Evolutionary conservation across 2,329 filamentous ascomycete species (phyloP).

Genomic region (Penicillium sp.): DNA sequence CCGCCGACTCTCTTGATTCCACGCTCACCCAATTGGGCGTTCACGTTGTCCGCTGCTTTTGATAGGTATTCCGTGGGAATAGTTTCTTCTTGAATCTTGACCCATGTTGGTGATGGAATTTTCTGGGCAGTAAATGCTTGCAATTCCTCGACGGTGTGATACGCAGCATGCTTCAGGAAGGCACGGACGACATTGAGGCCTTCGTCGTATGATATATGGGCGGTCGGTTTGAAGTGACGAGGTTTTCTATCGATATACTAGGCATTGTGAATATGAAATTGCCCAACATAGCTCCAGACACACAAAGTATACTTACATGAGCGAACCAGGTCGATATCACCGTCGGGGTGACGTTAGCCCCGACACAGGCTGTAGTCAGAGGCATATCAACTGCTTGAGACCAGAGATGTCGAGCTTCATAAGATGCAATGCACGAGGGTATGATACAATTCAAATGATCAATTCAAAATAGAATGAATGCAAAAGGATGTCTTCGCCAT

Average conservation of each 20-base stretch:
- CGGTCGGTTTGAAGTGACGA: conserved; percentile 73
- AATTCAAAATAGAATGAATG: background rate
- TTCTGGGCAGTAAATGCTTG: conserved; percentile 89
- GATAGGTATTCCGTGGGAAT: conserved; percentile 63
- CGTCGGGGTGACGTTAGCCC: conserved; percentile 79
- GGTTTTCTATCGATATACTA: conserved; percentile 80
- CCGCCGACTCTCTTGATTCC: conserved; percentile 77
- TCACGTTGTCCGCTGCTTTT: conserved; percentile 63
- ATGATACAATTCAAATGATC: background rate
- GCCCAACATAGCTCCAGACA: background rate
- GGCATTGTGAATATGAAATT: conserved; percentile 11
- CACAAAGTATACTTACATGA: conserved; percentile 55
- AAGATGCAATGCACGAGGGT: background rate
- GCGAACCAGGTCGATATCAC: conserved; percentile 81
- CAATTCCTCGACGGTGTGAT: conserved; percentile 87
- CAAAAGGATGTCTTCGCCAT: background rate
- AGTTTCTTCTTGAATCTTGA: conserved; percentile 67
- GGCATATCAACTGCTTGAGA: conserved; percentile 42
- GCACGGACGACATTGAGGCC: conserved; percentile 81
- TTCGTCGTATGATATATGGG: conserved; percentile 90
- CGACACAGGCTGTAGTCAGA: conserved; percentile 76
- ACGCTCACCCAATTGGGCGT: conserved; percentile 69
- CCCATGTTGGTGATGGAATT: conserved; percentile 86
- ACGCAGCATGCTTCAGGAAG: conserved; percentile 79
- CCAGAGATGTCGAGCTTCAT: background rate